Percentiles rank a stretch among this genome's conserved stretches.
These are phyloP conservation scores for Agrostemma githago DNA, from an alignment of 148 eudicot species.

Conservation along the genomic window DNA sequence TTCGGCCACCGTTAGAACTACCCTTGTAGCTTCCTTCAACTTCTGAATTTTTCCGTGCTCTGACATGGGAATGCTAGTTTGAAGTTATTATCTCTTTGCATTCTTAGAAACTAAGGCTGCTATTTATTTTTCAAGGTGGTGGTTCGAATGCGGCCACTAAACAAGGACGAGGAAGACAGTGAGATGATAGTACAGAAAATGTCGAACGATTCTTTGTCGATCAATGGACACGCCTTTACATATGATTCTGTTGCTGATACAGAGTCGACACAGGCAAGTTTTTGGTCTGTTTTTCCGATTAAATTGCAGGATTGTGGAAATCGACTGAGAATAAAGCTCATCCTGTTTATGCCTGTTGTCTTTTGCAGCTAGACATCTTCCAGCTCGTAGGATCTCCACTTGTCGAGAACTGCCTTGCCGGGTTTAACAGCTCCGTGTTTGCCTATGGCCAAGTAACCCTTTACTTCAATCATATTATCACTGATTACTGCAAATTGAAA, in stretches of 20 bases:
- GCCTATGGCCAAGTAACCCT: conserved; percentile 92
- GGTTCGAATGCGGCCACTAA: conserved; percentile 81
- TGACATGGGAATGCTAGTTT: not conserved
- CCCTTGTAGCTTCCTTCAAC: too few species aligned
- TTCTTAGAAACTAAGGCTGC: conserved; percentile 4
- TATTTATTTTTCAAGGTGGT: conserved; percentile 47
- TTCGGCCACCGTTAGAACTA: too few species aligned
- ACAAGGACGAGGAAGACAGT: conserved; percentile 67
- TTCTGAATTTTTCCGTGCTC: not conserved
- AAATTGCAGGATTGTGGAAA: not conserved
- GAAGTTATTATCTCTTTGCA: not conserved
- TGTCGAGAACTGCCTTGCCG: conserved; percentile 94
- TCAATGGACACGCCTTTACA: conserved; percentile 67
- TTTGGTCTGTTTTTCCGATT: not conserved
- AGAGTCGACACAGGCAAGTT: conserved; percentile 78
- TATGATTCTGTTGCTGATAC: conserved; percentile 85
- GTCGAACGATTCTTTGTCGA: conserved; percentile 66
- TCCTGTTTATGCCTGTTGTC: conserved; percentile 7
- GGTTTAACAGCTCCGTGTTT: conserved; percentile 94
- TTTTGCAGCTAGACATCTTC: conserved; percentile 74
- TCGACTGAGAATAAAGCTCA: conserved; percentile 8
- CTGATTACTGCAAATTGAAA: not conserved
- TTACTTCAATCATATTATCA: not conserved
- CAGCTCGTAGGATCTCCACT: conserved; percentile 93
- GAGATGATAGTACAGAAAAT: conserved; percentile 66